Percentiles rank a stretch among this genome's conserved stretches.
Evolutionary conservation across 225 moss, liverwort and hornwort species (phyloP).

Genomic region (Climacium dendroides): DNA sequence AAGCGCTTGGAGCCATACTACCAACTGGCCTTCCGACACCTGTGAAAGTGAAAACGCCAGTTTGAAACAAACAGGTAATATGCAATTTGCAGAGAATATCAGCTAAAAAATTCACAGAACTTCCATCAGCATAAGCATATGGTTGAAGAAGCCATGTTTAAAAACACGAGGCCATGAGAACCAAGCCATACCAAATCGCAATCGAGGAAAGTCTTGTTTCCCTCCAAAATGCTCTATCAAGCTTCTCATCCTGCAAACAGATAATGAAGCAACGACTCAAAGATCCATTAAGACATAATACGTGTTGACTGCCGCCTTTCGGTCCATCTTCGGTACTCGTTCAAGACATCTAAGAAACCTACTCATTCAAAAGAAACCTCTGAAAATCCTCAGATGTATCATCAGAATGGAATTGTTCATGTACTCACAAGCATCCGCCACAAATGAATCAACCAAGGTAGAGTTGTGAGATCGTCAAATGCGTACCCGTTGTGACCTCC

Average conservation of each 20-base stretch:
- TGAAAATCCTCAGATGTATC: not conserved
- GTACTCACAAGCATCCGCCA: not conserved
- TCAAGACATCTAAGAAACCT: not conserved
- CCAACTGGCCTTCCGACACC: constrained; percentile 91
- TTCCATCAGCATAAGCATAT: not conserved
- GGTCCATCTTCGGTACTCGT: not conserved
- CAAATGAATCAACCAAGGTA: not conserved
- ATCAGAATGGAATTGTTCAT: not conserved
- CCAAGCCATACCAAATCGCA: constrained; percentile 61
- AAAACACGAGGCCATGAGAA: not conserved
- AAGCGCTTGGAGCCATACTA: constrained; percentile 68
- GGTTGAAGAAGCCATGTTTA: not conserved
- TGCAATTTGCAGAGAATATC: not conserved
- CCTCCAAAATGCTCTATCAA: constrained; percentile 64
- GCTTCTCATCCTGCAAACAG: constrained; percentile 70
- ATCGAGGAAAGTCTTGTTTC: constrained; percentile 49
- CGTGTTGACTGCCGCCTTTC: not conserved
- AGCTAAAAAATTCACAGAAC: not conserved
- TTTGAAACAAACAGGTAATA: not conserved
- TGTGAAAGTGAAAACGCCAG: constrained; percentile 1
- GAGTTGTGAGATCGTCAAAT: not conserved
- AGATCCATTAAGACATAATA: not conserved
- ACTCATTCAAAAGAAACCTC: not conserved
- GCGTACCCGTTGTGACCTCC: constrained; percentile 93
- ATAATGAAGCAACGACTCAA: not conserved